Percentiles rank a stretch among this genome's conserved stretches.
These are phyloP conservation scores for Globisporangium irregulare DNA, from an alignment of 352 stramenopile genomes.

Conservation along the genomic window DNA sequence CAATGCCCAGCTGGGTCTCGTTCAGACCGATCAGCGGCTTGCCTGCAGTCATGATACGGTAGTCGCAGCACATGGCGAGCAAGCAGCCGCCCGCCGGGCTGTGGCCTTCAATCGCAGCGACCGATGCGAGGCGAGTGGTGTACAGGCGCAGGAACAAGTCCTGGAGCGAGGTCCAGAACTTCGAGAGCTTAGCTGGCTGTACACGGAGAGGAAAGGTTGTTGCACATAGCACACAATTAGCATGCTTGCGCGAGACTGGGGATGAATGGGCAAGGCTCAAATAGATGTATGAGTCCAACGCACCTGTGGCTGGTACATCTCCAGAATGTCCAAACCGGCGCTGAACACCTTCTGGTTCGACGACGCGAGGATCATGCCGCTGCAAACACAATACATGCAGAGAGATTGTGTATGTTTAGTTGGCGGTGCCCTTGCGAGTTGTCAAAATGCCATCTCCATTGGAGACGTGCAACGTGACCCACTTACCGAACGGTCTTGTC, in stretches of 20 bases:
- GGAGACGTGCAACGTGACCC: background rate
- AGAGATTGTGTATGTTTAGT: background rate
- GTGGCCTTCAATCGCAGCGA: slow-evolving; percentile 91
- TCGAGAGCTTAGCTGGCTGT: slow-evolving; percentile 53
- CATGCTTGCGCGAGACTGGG: background rate
- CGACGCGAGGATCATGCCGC: slow-evolving; percentile 75
- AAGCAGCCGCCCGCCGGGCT: slow-evolving; percentile 92
- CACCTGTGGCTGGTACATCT: slow-evolving; percentile 90
- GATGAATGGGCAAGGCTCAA: background rate
- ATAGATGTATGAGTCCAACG: background rate
- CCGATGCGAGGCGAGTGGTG: slow-evolving; percentile 80
- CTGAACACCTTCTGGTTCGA: slow-evolving; percentile 87
- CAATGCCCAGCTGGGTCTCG: slow-evolving; percentile 93
- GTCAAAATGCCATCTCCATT: background rate
- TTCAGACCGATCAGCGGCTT: slow-evolving; percentile 93
- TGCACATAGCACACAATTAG: background rate
- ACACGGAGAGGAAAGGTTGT: background rate
- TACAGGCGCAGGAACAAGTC: slow-evolving; percentile 93
- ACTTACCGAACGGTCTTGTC: slow-evolving; percentile 72
- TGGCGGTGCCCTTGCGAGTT: background rate
- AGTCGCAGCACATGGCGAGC: slow-evolving; percentile 93
- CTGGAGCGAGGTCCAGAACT: slow-evolving; percentile 93
- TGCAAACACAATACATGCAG: slow-evolving; percentile 19
- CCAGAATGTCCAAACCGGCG: slow-evolving; percentile 90
- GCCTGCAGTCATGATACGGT: slow-evolving; percentile 89